Evolutionary conservation across 2,329 filamentous ascomycete species (phyloP).

Genomic region (Penicillium sp.): DNA sequence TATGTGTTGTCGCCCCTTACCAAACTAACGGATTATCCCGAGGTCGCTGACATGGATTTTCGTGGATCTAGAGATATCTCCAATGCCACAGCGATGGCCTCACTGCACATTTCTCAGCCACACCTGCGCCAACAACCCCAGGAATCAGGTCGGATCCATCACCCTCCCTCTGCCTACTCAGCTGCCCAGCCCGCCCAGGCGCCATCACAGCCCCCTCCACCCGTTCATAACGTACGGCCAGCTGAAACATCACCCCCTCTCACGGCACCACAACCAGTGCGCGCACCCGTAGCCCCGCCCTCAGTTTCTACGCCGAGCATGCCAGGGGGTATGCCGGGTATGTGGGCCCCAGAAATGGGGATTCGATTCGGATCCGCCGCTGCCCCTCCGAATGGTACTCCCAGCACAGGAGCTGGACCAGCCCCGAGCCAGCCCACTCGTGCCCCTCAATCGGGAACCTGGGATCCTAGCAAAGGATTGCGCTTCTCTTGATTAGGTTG

Average conservation of each 20-base stretch:
- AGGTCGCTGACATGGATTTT: slow-evolving; percentile 12
- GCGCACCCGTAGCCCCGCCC: slow-evolving; percentile 50
- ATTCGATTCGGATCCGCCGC: slow-evolving; percentile 67
- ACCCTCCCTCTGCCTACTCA: slow-evolving; percentile 37
- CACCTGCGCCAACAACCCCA: slow-evolving; percentile 33
- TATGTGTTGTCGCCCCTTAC: slow-evolving; percentile 44
- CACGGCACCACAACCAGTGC: slow-evolving; percentile 50
- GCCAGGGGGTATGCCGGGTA: slow-evolving; percentile 48
- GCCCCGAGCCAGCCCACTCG: slow-evolving; percentile 17
- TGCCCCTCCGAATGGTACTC: slow-evolving; percentile 29
- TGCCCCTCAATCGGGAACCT: slow-evolving; percentile 45
- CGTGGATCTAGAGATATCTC: slow-evolving; percentile 52
- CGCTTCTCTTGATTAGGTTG: slow-evolving; percentile 49
- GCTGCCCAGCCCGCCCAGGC: slow-evolving; percentile 37
- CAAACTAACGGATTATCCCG: too few relatives aligned
- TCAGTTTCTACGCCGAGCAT: slow-evolving; percentile 49
- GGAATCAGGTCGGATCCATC: slow-evolving; percentile 28
- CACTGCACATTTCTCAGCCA: slow-evolving; percentile 50
- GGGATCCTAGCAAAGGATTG: slow-evolving; percentile 61
- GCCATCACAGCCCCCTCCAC: slow-evolving; percentile 43
- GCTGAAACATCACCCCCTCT: slow-evolving; percentile 38
- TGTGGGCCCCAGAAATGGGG: slow-evolving; percentile 79
- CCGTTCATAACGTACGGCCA: slow-evolving; percentile 44
- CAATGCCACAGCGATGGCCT: slow-evolving; percentile 56
- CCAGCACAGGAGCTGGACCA: slow-evolving; percentile 25